phyloP scores from a whole-genome alignment of 2,329 filamentous ascomycete species.

The Metarhizium rileyi region DNA sequence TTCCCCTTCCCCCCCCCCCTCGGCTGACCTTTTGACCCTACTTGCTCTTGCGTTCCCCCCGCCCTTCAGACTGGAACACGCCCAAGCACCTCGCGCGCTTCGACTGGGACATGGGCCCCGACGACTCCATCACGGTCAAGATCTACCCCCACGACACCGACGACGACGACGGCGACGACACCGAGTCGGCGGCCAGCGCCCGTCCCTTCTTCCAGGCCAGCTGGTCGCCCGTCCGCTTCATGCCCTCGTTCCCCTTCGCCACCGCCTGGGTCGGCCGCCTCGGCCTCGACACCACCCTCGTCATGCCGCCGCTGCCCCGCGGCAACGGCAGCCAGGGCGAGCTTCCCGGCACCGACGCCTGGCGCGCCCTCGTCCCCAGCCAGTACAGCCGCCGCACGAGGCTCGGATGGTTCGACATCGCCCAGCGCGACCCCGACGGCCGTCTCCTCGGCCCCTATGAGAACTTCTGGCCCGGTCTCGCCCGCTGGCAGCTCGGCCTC shows the following conservation, averaged over 20 bases:
- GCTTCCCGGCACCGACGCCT: constrained; percentile 35
- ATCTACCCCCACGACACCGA: constrained; percentile 34
- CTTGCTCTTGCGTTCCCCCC: no score
- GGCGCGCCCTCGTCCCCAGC: constrained; percentile 29
- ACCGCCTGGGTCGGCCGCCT: constrained; percentile 27
- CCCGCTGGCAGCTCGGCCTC: constrained; percentile 33
- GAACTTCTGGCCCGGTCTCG: constrained; percentile 39
- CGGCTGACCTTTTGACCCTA: no score
- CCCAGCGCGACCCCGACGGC: constrained; percentile 23
- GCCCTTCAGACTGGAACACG: constrained; percentile 39
- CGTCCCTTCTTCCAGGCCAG: constrained; percentile 36
- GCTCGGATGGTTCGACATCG: constrained; percentile 38
- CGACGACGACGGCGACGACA: constrained; percentile 14
- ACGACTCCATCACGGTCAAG: constrained; percentile 29
- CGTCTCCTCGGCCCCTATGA: constrained; percentile 15
- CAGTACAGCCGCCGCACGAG: constrained; percentile 21
- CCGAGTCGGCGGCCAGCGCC: constrained; percentile 22
- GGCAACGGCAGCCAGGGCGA: constrained; percentile 26
- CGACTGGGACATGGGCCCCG: constrained; percentile 28
- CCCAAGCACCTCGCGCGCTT: constrained; percentile 46
- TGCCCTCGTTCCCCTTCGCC: constrained; percentile 35
- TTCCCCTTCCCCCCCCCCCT: no score
- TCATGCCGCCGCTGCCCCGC: constrained; percentile 38
- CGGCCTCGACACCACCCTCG: constrained; percentile 32
- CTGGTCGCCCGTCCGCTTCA: constrained; percentile 30